Conservation (phyloP, 192 early-diverging fungal genomes). For the Backusella westeae region DNA sequence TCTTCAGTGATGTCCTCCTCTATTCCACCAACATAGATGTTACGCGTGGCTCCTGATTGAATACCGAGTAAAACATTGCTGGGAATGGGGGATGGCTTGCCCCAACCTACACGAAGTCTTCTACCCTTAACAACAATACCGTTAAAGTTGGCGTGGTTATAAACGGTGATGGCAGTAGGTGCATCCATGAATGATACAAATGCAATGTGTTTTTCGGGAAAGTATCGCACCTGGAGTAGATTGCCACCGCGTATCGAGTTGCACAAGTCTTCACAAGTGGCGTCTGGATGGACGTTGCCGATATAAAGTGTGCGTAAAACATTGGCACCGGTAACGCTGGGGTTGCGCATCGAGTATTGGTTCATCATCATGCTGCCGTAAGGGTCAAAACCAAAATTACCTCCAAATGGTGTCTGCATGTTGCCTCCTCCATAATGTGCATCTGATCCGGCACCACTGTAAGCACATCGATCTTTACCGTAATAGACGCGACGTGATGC, state of each 20-base stretch:
- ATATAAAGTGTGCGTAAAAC: constrained; percentile 70
- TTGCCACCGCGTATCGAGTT: constrained; percentile 85
- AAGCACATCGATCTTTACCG: constrained; percentile 82
- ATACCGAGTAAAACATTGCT: constrained; percentile 51
- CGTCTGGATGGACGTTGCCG: constrained; percentile 72
- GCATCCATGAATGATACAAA: constrained; percentile 87
- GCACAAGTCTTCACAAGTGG: constrained; percentile 76
- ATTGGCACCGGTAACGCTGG: not conserved
- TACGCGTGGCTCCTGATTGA: constrained; percentile 64
- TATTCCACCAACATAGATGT: constrained; percentile 74
- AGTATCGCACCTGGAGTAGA: constrained; percentile 70
- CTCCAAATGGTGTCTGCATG: constrained; percentile 20
- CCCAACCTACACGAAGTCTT: constrained; percentile 79
- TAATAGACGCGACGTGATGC: constrained; percentile 60
- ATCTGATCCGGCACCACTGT: constrained; percentile 16
- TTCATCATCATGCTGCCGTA: constrained; percentile 8
- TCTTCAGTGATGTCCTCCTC: constrained; percentile 62
- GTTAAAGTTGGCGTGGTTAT: constrained; percentile 50
- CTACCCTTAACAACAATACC: constrained; percentile 68
- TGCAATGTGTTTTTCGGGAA: constrained; percentile 75
- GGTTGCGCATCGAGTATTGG: not conserved
- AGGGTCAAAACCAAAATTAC: constrained; percentile 22
- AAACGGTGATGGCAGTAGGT: constrained; percentile 59
- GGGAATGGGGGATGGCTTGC: constrained; percentile 58
- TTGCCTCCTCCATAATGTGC: not conserved